Evolutionary conservation across 371 early-diverging fungal species (phyloP).

Genomic region (Mycotypha africana): DNA sequence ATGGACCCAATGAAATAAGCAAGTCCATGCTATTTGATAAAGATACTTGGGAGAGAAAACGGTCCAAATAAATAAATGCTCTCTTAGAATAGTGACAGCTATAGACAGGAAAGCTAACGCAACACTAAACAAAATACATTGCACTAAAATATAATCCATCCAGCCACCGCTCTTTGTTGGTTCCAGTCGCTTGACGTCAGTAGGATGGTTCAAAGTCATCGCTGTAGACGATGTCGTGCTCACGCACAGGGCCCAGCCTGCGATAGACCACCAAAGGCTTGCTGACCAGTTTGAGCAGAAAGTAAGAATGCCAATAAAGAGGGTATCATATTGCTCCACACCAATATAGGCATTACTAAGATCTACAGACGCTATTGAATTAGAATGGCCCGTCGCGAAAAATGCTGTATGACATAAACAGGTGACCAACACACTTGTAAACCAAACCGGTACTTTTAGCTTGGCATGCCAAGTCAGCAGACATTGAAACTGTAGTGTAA

Average conservation of each 20-base stretch:
- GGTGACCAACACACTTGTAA: conserved; percentile 12
- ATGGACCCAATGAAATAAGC: conserved; percentile 41
- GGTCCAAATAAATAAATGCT: conserved; percentile 82
- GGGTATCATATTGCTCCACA: conserved; percentile 56
- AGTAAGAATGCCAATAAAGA: conserved; percentile 58
- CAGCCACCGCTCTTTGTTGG: too few relatives aligned
- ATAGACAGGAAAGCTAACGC: conserved; percentile 52
- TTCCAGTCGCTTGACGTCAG: too few relatives aligned
- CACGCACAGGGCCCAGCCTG: conserved; percentile 35
- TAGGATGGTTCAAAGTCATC: too few relatives aligned
- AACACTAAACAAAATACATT: conserved; percentile 46
- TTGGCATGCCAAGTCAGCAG: conserved; percentile 30
- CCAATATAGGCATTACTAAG: conserved; percentile 77
- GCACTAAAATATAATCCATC: conserved; percentile 33
- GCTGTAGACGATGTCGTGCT: conserved; percentile 5
- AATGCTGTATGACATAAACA: conserved; percentile 53
- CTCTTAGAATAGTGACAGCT: conserved; percentile 58
- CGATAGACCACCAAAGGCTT: conserved; percentile 64
- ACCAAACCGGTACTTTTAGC: conserved; percentile 18
- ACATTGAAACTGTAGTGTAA: conserved; percentile 42
- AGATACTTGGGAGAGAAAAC: conserved; percentile 82
- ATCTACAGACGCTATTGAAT: conserved; percentile 75
- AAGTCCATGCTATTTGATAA: conserved; percentile 70
- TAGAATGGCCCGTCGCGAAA: conserved; percentile 70
- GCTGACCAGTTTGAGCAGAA: conserved; percentile 71